Base-by-base conservation (phyloP, 352 stramenopile species). In the Peronospora destructor region DNA sequence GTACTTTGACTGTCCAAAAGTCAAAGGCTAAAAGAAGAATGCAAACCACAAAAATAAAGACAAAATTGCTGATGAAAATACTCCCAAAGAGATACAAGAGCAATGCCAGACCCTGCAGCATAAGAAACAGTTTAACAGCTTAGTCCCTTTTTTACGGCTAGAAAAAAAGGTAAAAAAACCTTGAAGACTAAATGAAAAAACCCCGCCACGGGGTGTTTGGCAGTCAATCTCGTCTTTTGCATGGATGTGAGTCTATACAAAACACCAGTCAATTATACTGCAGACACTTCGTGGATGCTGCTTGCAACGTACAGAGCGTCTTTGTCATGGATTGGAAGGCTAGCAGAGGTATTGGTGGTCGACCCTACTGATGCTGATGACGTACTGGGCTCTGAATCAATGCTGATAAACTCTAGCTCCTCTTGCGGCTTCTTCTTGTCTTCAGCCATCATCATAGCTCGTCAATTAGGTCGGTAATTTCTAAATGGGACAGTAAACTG, bases 151-250 rank as follows among this genome's bases (percentile, higher is more conserved):
- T 12, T 12, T 32, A 4, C 7, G 8, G 4, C 10, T 2, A 12
- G 12, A 2, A 10, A 44, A 26, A 16, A 8, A 19, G 6, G 33
- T n/a, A 16, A 10, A 16, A n/a, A 25, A 3, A 81, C 71, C 76
- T 99, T 99, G 77, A 98, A 99, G 11, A 98, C 51, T 19, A 98
- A 55, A 58, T 98, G 96, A 70, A 98, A 98, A 41, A 98, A 84
- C 11, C 85, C 91, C 14, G 95, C 89, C 11, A 93, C 84, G 11
- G 95, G 95, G 70, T 99, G 95, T 33, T 95, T 89, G 52, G 84
- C 82, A 34, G 80, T 70, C 2, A 72, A 76, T 49, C 91, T 70
- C 23, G 52, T 75, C 60, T 84, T 83, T 43, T 61, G 62, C 66
- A 91, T 83, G 33, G 78, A 85, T 41, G 71, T 69, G 50, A 91